Percentiles rank a stretch among this genome's conserved stretches.
phyloP scores from a whole-genome alignment of 108 stramenopile genomes.

The Pelagomonas calceolata region DNA sequence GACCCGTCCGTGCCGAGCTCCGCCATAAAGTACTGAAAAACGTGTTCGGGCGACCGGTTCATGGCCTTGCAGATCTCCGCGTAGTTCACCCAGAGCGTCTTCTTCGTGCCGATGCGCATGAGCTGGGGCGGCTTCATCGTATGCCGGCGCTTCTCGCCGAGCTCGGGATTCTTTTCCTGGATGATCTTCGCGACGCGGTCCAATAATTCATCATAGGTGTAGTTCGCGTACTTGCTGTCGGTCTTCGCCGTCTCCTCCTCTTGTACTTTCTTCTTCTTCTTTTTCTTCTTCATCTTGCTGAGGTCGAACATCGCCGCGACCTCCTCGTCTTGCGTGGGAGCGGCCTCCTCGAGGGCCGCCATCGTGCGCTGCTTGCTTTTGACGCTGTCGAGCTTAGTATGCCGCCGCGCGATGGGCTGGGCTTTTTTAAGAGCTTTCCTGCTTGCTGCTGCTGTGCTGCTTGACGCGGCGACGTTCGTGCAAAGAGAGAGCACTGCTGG shows the following conservation, averaged over 20 bases:
- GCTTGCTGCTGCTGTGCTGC: too few relatives aligned
- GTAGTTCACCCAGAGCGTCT: conserved; percentile 98
- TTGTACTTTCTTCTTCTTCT: conserved; percentile 61
- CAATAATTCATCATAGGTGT: conserved; percentile 75
- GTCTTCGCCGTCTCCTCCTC: conserved; percentile 40
- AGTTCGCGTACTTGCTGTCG: conserved; percentile 64
- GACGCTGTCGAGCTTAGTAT: too few relatives aligned
- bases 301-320: conserved; percentile 76
- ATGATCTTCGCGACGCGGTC: conserved; percentile 72
- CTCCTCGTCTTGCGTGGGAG: conserved; percentile 43
- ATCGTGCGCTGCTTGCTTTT: too few relatives aligned
- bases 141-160: conserved; percentile 91
- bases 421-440: too few relatives aligned
- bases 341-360: too few relatives aligned
- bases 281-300: conserved; percentile 79
- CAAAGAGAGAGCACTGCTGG: too few relatives aligned
- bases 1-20: conserved; percentile 95
- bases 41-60: conserved; percentile 89
- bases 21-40: conserved; percentile 97
- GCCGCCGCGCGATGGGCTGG: too few relatives aligned
- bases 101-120: conserved; percentile 77
- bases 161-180: conserved; percentile 88
- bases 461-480: too few relatives aligned
- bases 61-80: conserved; percentile 97
- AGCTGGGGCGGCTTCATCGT: conserved; percentile 95